Evolutionary conservation across 768 basidiomycete species (phyloP).

Genomic region (Rossbeevera mucosa): DNA sequence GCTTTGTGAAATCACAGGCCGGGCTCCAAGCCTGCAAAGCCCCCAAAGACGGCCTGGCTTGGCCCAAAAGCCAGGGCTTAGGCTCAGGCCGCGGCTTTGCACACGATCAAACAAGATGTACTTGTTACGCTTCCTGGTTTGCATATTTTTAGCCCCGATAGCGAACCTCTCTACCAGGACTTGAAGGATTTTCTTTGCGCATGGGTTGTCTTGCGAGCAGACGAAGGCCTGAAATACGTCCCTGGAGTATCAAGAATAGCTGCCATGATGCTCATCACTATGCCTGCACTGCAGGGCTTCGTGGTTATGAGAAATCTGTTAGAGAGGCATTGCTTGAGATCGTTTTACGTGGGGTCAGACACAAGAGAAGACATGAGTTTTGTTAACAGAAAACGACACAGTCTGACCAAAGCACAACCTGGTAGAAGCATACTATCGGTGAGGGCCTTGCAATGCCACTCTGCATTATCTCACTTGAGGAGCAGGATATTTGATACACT

Average conservation of each 20-base stretch:
- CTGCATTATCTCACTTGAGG: conserved; percentile 10
- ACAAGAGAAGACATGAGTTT: conserved; percentile 73
- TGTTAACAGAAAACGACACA: conserved; percentile 12
- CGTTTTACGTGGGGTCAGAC: conserved; percentile 72
- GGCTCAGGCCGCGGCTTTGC: too few species aligned
- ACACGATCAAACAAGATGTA: conserved; percentile 78
- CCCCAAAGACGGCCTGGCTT: too few species aligned
- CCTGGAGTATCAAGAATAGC: conserved; percentile 67
- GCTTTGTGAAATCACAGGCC: too few species aligned
- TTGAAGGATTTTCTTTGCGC: conserved; percentile 81
- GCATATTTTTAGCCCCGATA: conserved; percentile 73
- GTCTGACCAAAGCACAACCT: conserved; percentile 34
- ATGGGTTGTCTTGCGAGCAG: conserved; percentile 82
- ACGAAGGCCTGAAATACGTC: conserved; percentile 76
- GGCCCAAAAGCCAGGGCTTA: too few species aligned
- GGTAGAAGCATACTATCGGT: conserved; percentile 93
- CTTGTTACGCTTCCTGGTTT: conserved; percentile 67
- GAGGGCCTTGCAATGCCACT: conserved; percentile 4
- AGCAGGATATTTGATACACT: conserved; percentile 86
- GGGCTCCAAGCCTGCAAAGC: too few species aligned
- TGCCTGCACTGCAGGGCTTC: conserved; percentile 71
- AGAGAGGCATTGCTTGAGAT: conserved; percentile 78
- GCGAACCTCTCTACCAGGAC: conserved; percentile 77
- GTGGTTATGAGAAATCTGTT: conserved; percentile 80
- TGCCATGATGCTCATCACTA: conserved; percentile 82